phyloP scores from a whole-genome alignment of 768 basidiomycete species.

The Nidularia sp. region DNA sequence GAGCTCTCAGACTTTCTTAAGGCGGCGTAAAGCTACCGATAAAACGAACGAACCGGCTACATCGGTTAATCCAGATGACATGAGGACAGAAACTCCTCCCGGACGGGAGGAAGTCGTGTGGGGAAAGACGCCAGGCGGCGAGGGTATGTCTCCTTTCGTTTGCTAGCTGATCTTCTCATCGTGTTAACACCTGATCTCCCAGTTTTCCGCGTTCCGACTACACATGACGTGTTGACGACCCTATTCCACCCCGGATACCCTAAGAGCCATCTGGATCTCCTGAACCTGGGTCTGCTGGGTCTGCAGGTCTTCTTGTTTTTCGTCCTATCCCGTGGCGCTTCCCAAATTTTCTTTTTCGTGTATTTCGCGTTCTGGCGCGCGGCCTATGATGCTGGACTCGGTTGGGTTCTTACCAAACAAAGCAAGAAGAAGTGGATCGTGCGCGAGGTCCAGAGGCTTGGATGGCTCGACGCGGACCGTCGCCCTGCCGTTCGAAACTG shows the following conservation, averaged over 20 bases:
- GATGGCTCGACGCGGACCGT: slow-evolving; percentile 82
- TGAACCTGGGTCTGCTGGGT: slow-evolving; percentile 78
- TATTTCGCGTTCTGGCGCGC: slow-evolving; percentile 94
- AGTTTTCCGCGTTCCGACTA: slow-evolving; percentile 94
- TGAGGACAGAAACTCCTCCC: too few relatives aligned
- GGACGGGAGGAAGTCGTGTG: slow-evolving; percentile 63
- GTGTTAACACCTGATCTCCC: slow-evolving; percentile 5
- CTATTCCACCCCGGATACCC: slow-evolving; percentile 79
- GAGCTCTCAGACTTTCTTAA: slow-evolving; percentile 22
- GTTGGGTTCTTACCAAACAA: slow-evolving; percentile 91
- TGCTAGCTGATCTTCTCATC: neutral
- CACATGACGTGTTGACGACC: slow-evolving; percentile 83
- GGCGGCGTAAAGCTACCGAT: slow-evolving; percentile 21
- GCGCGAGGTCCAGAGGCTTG: slow-evolving; percentile 65
- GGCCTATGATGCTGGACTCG: slow-evolving; percentile 90
- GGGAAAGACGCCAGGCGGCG: slow-evolving; percentile 82
- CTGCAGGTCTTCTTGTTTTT: slow-evolving; percentile 75
- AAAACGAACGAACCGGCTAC: too few relatives aligned
- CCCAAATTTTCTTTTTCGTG: slow-evolving; percentile 72
- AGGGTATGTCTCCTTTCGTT: slow-evolving; percentile 45
- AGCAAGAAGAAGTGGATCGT: slow-evolving; percentile 96
- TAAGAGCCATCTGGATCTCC: slow-evolving; percentile 84
- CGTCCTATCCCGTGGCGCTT: slow-evolving; percentile 48
- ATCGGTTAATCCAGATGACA: too few relatives aligned
- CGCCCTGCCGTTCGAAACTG: slow-evolving; percentile 66